A percentile compares a stretch with the other conserved stretches of the same genome.
phyloP scores from a whole-genome alignment of 1,139 yeast species.

The Yamadazyma kanchanaburiensis region DNA sequence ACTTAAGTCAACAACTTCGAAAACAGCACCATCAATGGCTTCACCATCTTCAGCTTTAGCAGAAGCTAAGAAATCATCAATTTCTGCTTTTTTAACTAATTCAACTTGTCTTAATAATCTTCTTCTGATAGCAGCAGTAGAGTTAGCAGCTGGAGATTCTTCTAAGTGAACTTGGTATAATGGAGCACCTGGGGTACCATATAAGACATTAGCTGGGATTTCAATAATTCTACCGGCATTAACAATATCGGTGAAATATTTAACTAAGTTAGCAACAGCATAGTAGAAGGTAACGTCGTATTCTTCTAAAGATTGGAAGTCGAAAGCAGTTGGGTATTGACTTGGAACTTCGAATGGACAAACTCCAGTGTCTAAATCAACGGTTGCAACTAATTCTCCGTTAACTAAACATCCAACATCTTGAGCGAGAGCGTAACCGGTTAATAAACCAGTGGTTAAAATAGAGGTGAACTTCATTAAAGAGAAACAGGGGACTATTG shows the following conservation, averaged over 20 bases:
- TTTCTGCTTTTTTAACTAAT: constrained; percentile 14
- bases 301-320: constrained; percentile 27
- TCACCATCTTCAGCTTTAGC: constrained; percentile 29
- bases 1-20: constrained; percentile 23
- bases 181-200: constrained; percentile 20
- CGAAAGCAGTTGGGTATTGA: constrained; percentile 23
- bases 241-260: constrained; percentile 34
- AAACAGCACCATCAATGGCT: constrained; percentile 13
- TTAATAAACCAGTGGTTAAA: constrained; percentile 18
- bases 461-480: constrained; percentile 13
- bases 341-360: constrained; percentile 39
- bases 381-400: constrained; percentile 30
- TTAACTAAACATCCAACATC: constrained; percentile 38
- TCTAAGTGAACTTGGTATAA: constrained; percentile 30
- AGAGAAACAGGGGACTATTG: not conserved
- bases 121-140: constrained; percentile 42
- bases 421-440: constrained; percentile 21
- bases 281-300: constrained; percentile 39
- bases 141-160: constrained; percentile 32
- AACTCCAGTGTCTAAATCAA: constrained; percentile 39
- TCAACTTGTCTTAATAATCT: constrained; percentile 24
- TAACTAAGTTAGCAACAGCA: constrained; percentile 19
- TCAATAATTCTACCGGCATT: constrained; percentile 32
- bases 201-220: constrained; percentile 31
- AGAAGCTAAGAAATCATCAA: constrained; percentile 29